Evolutionary conservation across 176 grass and related monocot genomes (phyloP), one percentile per base, ranked within the genome.

Genomic region (Zea luxurians): DNA sequence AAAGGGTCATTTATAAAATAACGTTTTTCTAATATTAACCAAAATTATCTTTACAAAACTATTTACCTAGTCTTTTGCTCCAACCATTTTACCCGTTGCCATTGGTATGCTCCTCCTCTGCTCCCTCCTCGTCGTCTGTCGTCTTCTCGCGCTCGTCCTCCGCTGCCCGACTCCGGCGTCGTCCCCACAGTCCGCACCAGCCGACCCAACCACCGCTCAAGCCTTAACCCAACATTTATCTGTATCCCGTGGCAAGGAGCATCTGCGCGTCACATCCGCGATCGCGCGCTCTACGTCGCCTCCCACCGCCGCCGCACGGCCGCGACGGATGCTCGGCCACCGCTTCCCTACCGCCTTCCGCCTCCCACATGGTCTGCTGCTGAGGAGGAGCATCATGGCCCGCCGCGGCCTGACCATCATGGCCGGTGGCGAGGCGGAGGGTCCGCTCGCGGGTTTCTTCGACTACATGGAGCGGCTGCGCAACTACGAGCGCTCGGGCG

Each of bases 391-490:
- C 79, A 3, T 4, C 59, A 13, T 27, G 27, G 27, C 8, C 46
- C 21, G 60, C 77, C 57, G 69, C 69, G 69, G 41, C 65, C 8
- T 63, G 6, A 73, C 76, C 7, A 73, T 77, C 13, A 82, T 87
- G 86, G 71, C 67, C 10, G 44, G 64, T 20, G 78, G 27, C 7
- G 88, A 79, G 37, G 88, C 75, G 27, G 83, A 63, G 9, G 46
- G 17, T 0, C 86, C 78, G 70, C 79, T 97, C 43, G 65, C 66
- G 36, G 91, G 86, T 37, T 92, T 98, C 84, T 52, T 87, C 10
- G 91, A 87, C 18, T 98, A 90, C 77, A 88, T 98, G 95, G 95
- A 98, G 41, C 65, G 61, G 48, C 80, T 94, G 8, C 90, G 87
- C 70, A 94, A 94, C 85, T 88, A 90, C 77, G 95, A 98, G 89